A percentile compares a stretch with the other conserved stretches of the same genome.
phyloP scores from a whole-genome alignment of 1,284 basidiomycete genomes.

The Ustilago trichophora region DNA sequence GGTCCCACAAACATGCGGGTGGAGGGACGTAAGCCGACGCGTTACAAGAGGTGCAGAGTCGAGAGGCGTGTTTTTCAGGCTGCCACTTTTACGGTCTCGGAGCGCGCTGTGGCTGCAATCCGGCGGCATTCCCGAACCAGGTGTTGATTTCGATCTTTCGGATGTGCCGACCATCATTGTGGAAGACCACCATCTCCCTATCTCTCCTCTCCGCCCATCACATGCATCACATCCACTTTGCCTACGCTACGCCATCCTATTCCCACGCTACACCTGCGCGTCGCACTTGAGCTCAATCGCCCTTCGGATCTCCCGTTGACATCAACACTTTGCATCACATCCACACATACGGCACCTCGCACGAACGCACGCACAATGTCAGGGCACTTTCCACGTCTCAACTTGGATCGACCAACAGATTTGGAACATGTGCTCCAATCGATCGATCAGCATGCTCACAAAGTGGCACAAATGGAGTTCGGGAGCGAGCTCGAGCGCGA shows the following conservation, averaged over 20 bases:
- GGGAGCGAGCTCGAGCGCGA: constrained; percentile 36
- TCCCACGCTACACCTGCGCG: too few relatives aligned
- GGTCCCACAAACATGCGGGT: too few relatives aligned
- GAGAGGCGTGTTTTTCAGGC: not conserved
- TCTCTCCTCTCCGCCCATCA: constrained; percentile 12
- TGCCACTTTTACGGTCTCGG: not conserved
- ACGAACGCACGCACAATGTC: constrained; percentile 18
- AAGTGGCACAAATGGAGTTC: constrained; percentile 48
- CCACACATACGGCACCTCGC: too few relatives aligned
- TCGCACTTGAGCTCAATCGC: not conserved
- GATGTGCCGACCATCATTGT: constrained; percentile 14
- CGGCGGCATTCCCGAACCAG: constrained; percentile 17
- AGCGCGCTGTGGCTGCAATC: not conserved
- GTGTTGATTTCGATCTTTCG: constrained; percentile 20
- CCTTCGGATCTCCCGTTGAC: not conserved
- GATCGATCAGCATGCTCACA: constrained; percentile 30
- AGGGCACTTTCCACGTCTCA: constrained; percentile 39
- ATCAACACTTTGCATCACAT: too few relatives aligned
- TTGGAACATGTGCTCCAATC: constrained; percentile 32
- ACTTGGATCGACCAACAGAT: constrained; percentile 34
- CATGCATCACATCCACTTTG: too few relatives aligned
- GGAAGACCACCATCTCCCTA: not conserved
- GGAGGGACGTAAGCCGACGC: too few relatives aligned
- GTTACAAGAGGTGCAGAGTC: not conserved
- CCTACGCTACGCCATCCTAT: too few relatives aligned